These are phyloP conservation scores for Stipa capillata DNA, from an alignment of 176 grass and related monocot species.

Conservation along the genomic window DNA sequence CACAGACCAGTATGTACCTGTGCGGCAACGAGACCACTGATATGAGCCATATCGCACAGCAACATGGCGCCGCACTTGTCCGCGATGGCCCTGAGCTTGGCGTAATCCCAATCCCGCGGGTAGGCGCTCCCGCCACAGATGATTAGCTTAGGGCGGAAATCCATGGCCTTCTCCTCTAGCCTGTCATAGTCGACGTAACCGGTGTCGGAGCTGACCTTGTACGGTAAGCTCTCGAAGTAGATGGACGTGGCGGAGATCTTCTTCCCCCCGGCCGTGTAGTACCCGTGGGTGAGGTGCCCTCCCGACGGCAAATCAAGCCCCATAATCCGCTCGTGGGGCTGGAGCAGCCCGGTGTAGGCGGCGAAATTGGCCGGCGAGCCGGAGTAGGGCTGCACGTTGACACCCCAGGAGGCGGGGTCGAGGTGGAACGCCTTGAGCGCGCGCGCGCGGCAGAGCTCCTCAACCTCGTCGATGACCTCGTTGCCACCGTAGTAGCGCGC, in stretches of 20 bases:
- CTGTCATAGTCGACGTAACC: slow-evolving; percentile 63
- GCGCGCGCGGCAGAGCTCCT: slow-evolving; percentile 41
- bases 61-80: slow-evolving; percentile 51
- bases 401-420: slow-evolving; percentile 41
- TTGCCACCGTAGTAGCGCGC: slow-evolving; percentile 59
- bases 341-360: slow-evolving; percentile 44
- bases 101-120: slow-evolving; percentile 59
- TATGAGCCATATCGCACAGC: slow-evolving; percentile 68
- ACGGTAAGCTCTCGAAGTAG: slow-evolving; percentile 52
- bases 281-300: slow-evolving; percentile 59
- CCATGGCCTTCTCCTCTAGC: no score
- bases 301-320: slow-evolving; percentile 57
- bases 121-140: no score
- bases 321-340: slow-evolving; percentile 64
- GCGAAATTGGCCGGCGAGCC: slow-evolving; percentile 49
- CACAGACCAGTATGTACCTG: slow-evolving; percentile 19
- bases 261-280: slow-evolving; percentile 37
- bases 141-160: no score
- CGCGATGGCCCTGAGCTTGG: slow-evolving; percentile 30
- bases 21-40: slow-evolving; percentile 54
- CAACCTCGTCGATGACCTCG: slow-evolving; percentile 48
- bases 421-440: slow-evolving; percentile 39
- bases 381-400: slow-evolving; percentile 64
- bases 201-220: slow-evolving; percentile 43
- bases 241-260: slow-evolving; percentile 56